Evolutionary conservation across 768 basidiomycete species (phyloP).

Genomic region (Pulveroboletus sp.): DNA sequence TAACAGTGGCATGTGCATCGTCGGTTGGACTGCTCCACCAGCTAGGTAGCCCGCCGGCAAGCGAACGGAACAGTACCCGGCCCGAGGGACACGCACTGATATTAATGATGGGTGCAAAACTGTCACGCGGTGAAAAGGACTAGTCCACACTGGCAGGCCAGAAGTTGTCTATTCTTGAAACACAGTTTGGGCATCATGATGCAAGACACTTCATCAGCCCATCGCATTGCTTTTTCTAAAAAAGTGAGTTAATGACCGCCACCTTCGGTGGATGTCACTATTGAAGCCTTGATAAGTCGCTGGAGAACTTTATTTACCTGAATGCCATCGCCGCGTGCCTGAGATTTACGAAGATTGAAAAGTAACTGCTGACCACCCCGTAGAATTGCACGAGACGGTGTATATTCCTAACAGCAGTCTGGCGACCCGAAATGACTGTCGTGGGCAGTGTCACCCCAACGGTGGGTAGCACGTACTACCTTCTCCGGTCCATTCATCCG

Average conservation of each 20-base stretch:
- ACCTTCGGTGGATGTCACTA: background rate
- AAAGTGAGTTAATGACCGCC: slow-evolving; percentile 9
- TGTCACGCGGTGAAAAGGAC: background rate
- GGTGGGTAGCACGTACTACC: background rate
- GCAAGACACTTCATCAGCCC: background rate
- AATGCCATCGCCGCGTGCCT: background rate
- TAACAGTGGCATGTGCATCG: background rate
- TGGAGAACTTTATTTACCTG: background rate
- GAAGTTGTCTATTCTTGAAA: background rate
- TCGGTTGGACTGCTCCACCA: background rate
- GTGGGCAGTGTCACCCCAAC: background rate
- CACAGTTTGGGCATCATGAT: background rate
- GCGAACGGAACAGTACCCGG: background rate
- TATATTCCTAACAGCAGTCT: background rate
- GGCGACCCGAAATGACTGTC: background rate
- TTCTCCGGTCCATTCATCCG: background rate
- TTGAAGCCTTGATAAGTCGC: background rate
- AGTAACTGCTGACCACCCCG: slow-evolving; percentile 2
- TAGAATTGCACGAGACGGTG: background rate
- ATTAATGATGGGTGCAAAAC: background rate
- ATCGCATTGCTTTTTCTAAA: background rate
- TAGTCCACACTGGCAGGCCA: background rate
- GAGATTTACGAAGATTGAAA: slow-evolving; percentile 10
- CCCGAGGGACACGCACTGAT: no score
- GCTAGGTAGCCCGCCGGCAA: background rate